Base-by-base conservation (phyloP, 257 asterid genomes). In the Nicotiana sylvestris region DNA sequence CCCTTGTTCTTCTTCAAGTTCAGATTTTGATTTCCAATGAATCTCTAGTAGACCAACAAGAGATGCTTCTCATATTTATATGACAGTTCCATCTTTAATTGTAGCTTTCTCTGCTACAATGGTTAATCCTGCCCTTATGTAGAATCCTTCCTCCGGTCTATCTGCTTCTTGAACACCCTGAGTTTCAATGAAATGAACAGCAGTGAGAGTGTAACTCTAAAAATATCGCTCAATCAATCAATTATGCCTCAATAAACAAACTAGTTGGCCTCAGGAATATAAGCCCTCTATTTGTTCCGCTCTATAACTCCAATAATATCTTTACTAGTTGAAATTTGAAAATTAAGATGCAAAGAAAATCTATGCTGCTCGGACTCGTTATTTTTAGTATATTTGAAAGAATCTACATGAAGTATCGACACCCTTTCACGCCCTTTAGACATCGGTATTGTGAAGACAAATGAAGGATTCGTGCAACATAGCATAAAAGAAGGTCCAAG, bases 91-190 rank as follows among this genome's bases (percentile, higher is more conserved):
- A 88, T 93, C 95, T 2, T 43, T 37, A 76, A 96, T 94, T 5
- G 94, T 96, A 37, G 97, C 97, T 87, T 96, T 96, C 91, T 96
- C 98, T 25, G 39, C 61, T 84, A 96, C 78, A 78, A 92, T 72
- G 25, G 92, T 89, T 79, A 96, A 88, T 82, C 99, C 99, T 9
- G 93, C 89, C 60, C 98, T 92, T 15, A 96, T 92, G 82, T 94
- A 92, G 88, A 93, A 94, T 5, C 99, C 99, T 78, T 92, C 92
- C 33, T 89, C 91, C 1, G 95, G 88, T 61, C 96, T 83, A 83
- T 92, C 94, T 21, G 97, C 98, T 88, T 94, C 99, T 87, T 87
- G 84, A 27, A 96, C 96, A 21, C 95, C 97, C 99, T 96, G 91
- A 56, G 12, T 12, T 76, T 17, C 72, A 16, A 72, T 15, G 33